These are phyloP conservation scores for Leptomonas seymouri DNA, from an alignment of 208 protist genomes.

Conservation along the genomic window DNA sequence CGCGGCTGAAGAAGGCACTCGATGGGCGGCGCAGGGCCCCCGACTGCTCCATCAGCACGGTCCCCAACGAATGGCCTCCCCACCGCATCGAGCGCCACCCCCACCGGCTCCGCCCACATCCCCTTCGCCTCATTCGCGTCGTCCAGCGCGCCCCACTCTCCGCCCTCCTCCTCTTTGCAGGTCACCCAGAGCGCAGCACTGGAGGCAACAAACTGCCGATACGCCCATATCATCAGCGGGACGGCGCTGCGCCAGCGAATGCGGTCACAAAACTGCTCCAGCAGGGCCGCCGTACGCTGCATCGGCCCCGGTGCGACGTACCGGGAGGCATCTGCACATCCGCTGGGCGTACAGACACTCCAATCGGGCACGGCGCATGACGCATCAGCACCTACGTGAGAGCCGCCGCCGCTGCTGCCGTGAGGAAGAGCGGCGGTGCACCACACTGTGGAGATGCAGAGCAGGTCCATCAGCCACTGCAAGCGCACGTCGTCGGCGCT, in stretches of 20 bases:
- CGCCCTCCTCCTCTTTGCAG: background rate
- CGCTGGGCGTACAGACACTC: background rate
- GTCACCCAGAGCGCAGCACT: slow-evolving; percentile 28
- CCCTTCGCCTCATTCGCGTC: background rate
- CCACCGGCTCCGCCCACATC: background rate
- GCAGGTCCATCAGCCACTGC: slow-evolving; percentile 23
- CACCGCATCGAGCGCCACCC: slow-evolving; percentile 1
- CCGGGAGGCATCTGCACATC: background rate
- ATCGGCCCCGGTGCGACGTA: slow-evolving; percentile 8
- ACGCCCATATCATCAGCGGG: slow-evolving; percentile 14
- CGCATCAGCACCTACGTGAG: background rate
- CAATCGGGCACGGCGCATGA: background rate
- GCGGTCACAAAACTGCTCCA: slow-evolving; percentile 20
- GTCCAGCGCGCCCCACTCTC: background rate
- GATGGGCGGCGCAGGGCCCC: background rate
- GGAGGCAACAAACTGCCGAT: slow-evolving; percentile 13
- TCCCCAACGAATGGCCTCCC: background rate
- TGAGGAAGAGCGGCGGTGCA: background rate
- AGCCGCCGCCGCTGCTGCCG: background rate
- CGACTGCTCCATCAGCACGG: background rate
- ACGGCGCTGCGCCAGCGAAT: slow-evolving; percentile 27
- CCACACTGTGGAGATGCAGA: slow-evolving; percentile 27
- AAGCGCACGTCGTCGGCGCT: slow-evolving; percentile 21
- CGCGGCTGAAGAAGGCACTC: slow-evolving; percentile 22
- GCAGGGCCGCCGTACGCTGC: slow-evolving; percentile 4